Percentiles rank a stretch among this genome's conserved stretches.
Conservation (phyloP, 257 asterid species). For the Lantana camara region DNA sequence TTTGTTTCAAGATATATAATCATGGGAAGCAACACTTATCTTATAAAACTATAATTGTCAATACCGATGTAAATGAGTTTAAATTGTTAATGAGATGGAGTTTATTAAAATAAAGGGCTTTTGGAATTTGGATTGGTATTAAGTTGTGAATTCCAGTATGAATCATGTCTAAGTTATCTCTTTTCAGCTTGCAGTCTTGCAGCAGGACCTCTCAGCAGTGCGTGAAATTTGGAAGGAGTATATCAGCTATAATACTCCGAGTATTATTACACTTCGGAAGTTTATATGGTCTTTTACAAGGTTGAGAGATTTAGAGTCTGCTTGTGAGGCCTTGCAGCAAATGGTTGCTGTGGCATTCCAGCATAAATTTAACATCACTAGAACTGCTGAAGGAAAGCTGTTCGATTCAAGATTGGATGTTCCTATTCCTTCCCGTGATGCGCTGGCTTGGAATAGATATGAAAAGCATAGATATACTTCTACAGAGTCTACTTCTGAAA, state of each 20-base stretch:
- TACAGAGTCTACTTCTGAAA: constrained; percentile 26
- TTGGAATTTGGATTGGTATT: constrained; percentile 21
- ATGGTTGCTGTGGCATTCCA: constrained; percentile 58
- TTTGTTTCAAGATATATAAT: not conserved
- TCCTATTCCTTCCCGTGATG: constrained; percentile 56
- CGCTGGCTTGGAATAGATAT: constrained; percentile 32
- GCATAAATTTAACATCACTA: constrained; percentile 34
- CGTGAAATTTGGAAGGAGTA: constrained; percentile 81
- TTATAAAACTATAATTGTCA: constrained; percentile 13
- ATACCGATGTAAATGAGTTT: constrained; percentile 1
- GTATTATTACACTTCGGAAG: constrained; percentile 61
- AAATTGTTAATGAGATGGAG: not conserved
- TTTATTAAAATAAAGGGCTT: not conserved
- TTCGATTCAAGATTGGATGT: constrained; percentile 53
- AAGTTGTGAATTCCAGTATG: constrained; percentile 8
- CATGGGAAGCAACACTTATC: constrained; percentile 1
- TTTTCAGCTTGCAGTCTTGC: constrained; percentile 92
- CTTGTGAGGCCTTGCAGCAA: constrained; percentile 63
- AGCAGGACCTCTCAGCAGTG: constrained; percentile 63
- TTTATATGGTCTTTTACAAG: constrained; percentile 68
- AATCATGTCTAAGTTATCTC: constrained; percentile 33
- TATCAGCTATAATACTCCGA: constrained; percentile 48
- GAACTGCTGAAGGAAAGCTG: constrained; percentile 56
- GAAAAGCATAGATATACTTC: constrained; percentile 23
- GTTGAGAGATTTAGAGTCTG: constrained; percentile 80